Conservation (phyloP, 257 asterid species). For the Paraleonurus japonicus region DNA sequence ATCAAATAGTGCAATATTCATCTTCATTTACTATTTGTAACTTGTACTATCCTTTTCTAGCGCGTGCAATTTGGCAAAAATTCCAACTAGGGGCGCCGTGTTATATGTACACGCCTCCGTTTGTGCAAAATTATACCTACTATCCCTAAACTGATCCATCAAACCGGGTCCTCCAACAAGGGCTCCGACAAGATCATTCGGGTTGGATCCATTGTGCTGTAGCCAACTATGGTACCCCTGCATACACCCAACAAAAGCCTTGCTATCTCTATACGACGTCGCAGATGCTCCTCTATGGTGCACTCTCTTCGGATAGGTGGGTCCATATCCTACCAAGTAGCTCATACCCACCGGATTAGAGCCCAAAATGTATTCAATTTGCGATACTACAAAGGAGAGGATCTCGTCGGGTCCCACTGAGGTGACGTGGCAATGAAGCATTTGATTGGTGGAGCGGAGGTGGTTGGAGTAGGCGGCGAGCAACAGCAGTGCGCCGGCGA, state of each 20-base stretch:
- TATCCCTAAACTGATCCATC: conserved; percentile 49
- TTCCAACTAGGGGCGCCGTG: conserved; percentile 73
- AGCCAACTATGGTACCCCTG: conserved; percentile 72
- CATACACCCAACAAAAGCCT: conserved; percentile 64
- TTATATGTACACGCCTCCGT: conserved; percentile 86
- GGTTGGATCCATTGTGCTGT: conserved; percentile 44
- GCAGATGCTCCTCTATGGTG: conserved; percentile 78
- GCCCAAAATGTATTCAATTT: conserved; percentile 64
- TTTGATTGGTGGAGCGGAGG: conserved; percentile 39
- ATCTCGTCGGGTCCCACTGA: conserved; percentile 31
- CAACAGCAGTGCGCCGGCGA: conserved; percentile 41
- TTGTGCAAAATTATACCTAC: conserved; percentile 59
- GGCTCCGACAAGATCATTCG: conserved; percentile 62
- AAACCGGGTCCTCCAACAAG: conserved; percentile 74
- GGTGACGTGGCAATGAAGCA: conserved; percentile 37
- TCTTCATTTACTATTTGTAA: neutral
- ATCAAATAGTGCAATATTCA: too few species aligned
- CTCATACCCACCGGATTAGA: conserved; percentile 60
- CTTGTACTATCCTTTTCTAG: conserved; percentile 12
- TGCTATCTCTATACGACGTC: conserved; percentile 37
- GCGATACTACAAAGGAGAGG: conserved; percentile 47
- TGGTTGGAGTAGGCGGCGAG: conserved; percentile 56
- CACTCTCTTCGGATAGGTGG: conserved; percentile 44
- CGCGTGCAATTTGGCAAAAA: conserved; percentile 51
- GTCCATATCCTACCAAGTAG: conserved; percentile 77